phyloP scores from a whole-genome alignment of 2,329 filamentous ascomycete genomes.

The Escovopsis sp. region DNA sequence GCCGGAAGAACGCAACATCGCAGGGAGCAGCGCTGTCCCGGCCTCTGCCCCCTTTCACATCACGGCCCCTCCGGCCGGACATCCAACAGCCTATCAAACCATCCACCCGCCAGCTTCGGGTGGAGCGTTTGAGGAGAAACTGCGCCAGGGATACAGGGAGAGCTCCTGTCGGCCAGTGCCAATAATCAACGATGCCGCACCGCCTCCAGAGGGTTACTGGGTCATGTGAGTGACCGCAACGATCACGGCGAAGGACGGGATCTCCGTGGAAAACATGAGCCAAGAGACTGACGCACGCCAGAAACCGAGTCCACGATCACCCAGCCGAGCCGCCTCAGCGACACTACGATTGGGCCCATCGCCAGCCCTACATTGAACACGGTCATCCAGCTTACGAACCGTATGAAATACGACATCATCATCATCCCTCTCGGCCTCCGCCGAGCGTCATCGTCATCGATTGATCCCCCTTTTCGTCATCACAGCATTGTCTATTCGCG shows the following conservation, averaged over 20 bases:
- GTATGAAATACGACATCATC: constrained; percentile 8
- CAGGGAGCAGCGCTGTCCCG: constrained; percentile 10
- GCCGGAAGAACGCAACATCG: constrained; percentile 8
- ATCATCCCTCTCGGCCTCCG: constrained; percentile 1
- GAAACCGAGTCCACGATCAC: constrained; percentile 4
- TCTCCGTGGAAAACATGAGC: too few species aligned
- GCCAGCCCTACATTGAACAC: constrained; percentile 7
- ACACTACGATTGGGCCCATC: constrained; percentile 6
- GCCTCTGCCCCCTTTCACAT: constrained; percentile 4
- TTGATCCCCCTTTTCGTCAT: neutral
- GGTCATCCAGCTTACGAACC: neutral
- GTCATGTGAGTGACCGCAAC: constrained; percentile 11
- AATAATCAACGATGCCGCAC: constrained; percentile 3
- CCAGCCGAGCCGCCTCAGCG: neutral
- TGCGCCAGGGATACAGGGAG: constrained; percentile 4
- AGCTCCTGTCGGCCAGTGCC: constrained; percentile 7
- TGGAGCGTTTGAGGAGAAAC: constrained; percentile 4
- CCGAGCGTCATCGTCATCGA: constrained; percentile 5
- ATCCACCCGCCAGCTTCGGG: constrained; percentile 1
- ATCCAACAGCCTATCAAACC: neutral
- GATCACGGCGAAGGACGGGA: too few species aligned
- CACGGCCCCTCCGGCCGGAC: constrained; percentile 1
- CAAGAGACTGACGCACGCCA: constrained; percentile 8
- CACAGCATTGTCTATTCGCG: too few species aligned
- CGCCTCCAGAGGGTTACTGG: constrained; percentile 9